A percentile compares a stretch with the other conserved stretches of the same genome.
phyloP scores from a whole-genome alignment of 1,284 basidiomycete species.

The Volvariella volvacea region DNA sequence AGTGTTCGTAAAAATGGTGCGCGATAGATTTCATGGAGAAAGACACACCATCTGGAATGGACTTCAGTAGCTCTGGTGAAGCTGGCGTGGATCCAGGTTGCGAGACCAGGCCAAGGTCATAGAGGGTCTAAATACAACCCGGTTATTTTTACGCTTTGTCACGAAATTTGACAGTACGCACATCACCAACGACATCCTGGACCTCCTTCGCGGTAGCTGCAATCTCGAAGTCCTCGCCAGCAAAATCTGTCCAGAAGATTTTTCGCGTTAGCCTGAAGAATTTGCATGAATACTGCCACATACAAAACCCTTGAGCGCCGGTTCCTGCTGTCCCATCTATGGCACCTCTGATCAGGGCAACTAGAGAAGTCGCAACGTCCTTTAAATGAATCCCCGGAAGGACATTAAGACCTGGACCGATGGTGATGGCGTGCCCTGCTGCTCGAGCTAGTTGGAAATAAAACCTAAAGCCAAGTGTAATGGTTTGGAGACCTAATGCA shows the following conservation, averaged over 20 bases:
- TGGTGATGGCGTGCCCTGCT: slow-evolving; percentile 28
- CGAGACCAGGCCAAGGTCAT: not conserved
- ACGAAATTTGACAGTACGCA: too few relatives aligned
- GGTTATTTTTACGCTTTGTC: too few relatives aligned
- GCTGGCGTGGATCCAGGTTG: not conserved
- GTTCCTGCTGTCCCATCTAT: slow-evolving; percentile 31
- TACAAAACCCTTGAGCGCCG: slow-evolving; percentile 31
- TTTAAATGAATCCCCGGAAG: slow-evolving; percentile 32
- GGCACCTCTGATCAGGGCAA: slow-evolving; percentile 29
- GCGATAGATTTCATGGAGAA: too few relatives aligned
- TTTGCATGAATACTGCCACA: slow-evolving; percentile 4
- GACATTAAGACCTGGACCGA: slow-evolving; percentile 29
- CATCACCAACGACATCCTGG: too few relatives aligned
- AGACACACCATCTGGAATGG: not conserved
- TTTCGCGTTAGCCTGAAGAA: too few relatives aligned
- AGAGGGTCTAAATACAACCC: not conserved
- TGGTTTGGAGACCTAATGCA: slow-evolving; percentile 22
- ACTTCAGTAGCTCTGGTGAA: not conserved
- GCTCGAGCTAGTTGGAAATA: slow-evolving; percentile 24
- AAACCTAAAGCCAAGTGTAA: slow-evolving; percentile 24
- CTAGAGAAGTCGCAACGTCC: slow-evolving; percentile 25
- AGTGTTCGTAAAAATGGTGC: not conserved
- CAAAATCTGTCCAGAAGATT: too few relatives aligned
- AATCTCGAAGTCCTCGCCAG: too few relatives aligned
- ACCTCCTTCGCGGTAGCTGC: too few relatives aligned